Conservation (phyloP, 2,329 filamentous ascomycete genomes). For the Neopestalotiopsis sp. region DNA sequence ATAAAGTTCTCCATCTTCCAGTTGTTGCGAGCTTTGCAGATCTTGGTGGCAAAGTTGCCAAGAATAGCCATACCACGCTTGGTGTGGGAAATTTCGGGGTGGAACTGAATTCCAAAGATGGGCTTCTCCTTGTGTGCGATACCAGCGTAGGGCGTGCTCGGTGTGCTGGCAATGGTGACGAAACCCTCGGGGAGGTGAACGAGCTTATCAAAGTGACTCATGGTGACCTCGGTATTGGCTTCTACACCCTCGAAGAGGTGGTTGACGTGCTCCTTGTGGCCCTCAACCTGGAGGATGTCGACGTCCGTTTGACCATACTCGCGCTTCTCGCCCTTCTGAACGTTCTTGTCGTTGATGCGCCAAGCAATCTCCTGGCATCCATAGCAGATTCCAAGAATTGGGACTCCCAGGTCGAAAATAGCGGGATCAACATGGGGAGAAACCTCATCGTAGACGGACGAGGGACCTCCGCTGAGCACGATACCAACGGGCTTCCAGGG, state of each 20-base stretch:
- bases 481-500: conserved; percentile 83
- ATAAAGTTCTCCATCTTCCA: conserved; percentile 91
- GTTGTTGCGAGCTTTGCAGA: conserved; percentile 76
- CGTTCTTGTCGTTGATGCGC: conserved; percentile 67
- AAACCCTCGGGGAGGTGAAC: conserved; percentile 75
- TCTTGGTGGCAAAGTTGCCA: conserved; percentile 81
- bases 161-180: conserved; percentile 73
- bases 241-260: conserved; percentile 78
- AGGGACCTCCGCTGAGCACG: conserved; percentile 74
- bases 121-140: conserved; percentile 75
- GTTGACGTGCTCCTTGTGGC: conserved; percentile 68
- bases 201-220: conserved; percentile 92
- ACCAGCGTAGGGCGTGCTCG: conserved; percentile 79
- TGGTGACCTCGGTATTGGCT: conserved; percentile 66
- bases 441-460: conserved; percentile 80
- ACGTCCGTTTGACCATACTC: conserved; percentile 68
- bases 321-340: conserved; percentile 58
- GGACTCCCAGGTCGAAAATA: conserved; percentile 76
- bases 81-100: conserved; percentile 76
- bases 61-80: conserved; percentile 72
- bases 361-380: conserved; percentile 72
- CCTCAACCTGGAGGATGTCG: conserved; percentile 38
- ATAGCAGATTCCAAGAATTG: conserved; percentile 66
- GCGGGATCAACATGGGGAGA: conserved; percentile 80
- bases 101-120: conserved; percentile 86